Base-by-base conservation (phyloP, 1,139 yeast species). In the Petasospora fabianii region DNA sequence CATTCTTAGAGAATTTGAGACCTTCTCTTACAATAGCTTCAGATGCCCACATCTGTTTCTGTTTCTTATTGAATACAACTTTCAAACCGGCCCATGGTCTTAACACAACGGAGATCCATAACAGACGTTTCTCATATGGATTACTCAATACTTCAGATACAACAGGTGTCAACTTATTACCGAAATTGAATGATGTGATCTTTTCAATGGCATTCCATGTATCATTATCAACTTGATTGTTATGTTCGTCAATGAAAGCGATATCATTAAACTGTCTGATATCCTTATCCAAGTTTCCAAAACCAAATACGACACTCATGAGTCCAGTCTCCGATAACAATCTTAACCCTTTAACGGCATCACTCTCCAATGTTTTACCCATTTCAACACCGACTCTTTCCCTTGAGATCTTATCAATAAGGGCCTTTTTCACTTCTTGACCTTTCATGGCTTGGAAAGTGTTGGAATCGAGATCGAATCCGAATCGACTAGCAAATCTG, bases 301-400 rank as follows among this genome's bases (percentile, higher is more conserved):
- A 51, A 22, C 51, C 47, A 57, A 86, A 84, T 3, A 86, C 75
- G n/a, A 77, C 69, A 27, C 73, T 69, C 30, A 73, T 75, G 30
- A 87, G 67, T 1, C 70, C 69, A 11, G 78, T 74, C 34, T 69
- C 64, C 32, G 73, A 73, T 28, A 90, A 69, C 41, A 84, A 60
- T 16, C 68, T 62, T 35, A 88, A 62, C 0, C 94, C 96, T 46
- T 76, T 71, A 0, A 71, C 64, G 0, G 95, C 86, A 49, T 81
- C 71, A 18, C 94, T 77, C n/a, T 64, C 62, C 29, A 90, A 64
- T 29, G 83, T 83, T 60, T 94, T 94, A 36, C 73, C 79, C 37
- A 90, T 61, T 54, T 94, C 99, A 12, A 77, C 80, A 3, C 97
- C 97, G 12, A 94, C 81, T 49, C 99, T 72, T 60, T 92, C 98